A percentile compares a stretch with the other conserved stretches of the same genome.
These are phyloP conservation scores for Craterostigma plantagineum DNA, from an alignment of 257 asterid species.

Conservation along the genomic window DNA sequence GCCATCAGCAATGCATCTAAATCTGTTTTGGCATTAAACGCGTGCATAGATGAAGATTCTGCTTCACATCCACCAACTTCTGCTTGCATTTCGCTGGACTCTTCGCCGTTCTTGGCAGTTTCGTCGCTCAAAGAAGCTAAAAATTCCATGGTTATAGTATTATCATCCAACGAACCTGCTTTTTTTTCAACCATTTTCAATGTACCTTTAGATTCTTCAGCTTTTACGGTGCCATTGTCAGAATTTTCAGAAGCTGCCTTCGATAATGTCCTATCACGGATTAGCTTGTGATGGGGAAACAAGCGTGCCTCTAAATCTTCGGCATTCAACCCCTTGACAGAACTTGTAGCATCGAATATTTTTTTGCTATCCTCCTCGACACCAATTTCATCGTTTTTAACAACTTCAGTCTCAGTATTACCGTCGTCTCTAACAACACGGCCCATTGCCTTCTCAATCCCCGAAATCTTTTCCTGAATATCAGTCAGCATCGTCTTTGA, in stretches of 20 bases:
- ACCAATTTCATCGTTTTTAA: conserved; percentile 7
- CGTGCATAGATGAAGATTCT: conserved; percentile 14
- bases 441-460: conserved; percentile 65
- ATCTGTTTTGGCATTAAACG: conserved; percentile 11
- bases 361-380: conserved; percentile 10
- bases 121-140: conserved; percentile 23
- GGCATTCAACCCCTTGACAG: conserved; percentile 30
- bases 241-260: conserved; percentile 19
- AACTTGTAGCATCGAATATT: conserved; percentile 13
- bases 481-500: conserved; percentile 45
- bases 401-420: conserved; percentile 13
- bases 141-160: conserved; percentile 23
- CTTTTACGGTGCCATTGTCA: background rate
- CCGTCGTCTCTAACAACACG: conserved; percentile 18
- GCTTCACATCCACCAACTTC: conserved; percentile 17
- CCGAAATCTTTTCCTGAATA: conserved; percentile 59
- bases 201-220: background rate
- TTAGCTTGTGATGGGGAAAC: conserved; percentile 67
- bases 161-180: conserved; percentile 14
- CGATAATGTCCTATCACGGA: conserved; percentile 33
- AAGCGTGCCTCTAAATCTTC: conserved; percentile 49
- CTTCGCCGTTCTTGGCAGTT: conserved; percentile 13
- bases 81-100: conserved; percentile 28
- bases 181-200: conserved; percentile 14
- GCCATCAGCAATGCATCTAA: conserved; percentile 27